Percentiles rank a stretch among this genome's conserved stretches.
Evolutionary conservation across 164 flowering plant species (phyloP).

Genomic region (Akebia trifoliata): DNA sequence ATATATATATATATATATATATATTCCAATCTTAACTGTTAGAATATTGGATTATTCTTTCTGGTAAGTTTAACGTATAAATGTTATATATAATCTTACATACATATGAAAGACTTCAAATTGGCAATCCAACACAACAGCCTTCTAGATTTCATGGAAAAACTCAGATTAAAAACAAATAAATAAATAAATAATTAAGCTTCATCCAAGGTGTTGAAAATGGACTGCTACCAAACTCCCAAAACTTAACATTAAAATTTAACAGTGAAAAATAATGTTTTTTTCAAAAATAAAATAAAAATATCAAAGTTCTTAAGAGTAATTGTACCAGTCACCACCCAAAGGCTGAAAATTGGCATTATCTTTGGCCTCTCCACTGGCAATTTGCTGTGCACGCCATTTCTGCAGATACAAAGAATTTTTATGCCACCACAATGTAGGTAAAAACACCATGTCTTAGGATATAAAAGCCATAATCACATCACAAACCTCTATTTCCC

Average conservation of each 20-base stretch:
- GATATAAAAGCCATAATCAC: background rate
- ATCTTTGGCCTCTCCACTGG: conserved; percentile 88
- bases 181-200: no score
- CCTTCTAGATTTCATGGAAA: no score
- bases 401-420: conserved; percentile 40
- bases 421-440: conserved; percentile 3
- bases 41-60: no score
- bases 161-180: no score
- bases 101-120: no score
- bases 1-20: no score
- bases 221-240: no score
- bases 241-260: background rate
- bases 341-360: conserved; percentile 98
- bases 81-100: no score
- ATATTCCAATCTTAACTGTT: no score
- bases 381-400: conserved; percentile 84
- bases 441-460: background rate
- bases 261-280: background rate
- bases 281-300: background rate
- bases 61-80: no score
- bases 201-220: background rate
- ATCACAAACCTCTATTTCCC: conserved; percentile 78
- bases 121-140: no score
- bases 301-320: background rate
- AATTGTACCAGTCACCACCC: conserved; percentile 89